These are phyloP conservation scores for Leucoagaricus sp. DNA, from an alignment of 1,284 basidiomycete genomes.

Conservation along the genomic window DNA sequence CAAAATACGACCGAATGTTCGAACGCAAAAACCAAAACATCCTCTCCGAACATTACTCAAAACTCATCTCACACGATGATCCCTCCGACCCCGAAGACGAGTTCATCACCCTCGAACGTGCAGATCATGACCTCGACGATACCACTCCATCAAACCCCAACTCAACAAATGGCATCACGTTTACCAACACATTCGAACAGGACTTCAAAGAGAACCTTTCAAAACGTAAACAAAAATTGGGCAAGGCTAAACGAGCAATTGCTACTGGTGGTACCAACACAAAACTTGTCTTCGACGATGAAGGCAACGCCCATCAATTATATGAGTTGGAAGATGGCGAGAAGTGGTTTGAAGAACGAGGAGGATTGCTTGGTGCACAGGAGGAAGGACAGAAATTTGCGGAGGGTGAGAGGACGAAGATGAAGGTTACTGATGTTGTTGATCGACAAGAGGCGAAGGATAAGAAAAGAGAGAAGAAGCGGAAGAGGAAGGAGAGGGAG, in stretches of 20 bases:
- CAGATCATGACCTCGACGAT: conserved; percentile 76
- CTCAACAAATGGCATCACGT: conserved; percentile 11
- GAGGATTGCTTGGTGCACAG: conserved; percentile 61
- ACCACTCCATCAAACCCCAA: conserved; percentile 18
- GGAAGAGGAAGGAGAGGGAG: conserved; percentile 9
- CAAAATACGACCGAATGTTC: conserved; percentile 99
- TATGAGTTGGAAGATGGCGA: conserved; percentile 81
- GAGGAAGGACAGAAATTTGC: conserved; percentile 73
- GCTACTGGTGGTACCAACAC: conserved; percentile 64
- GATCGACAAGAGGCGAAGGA: conserved; percentile 75
- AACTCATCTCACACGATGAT: conserved; percentile 76
- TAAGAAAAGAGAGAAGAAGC: conserved; percentile 12
- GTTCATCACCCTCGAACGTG: conserved; percentile 92
- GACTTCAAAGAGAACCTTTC: conserved; percentile 39
- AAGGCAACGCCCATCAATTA: conserved; percentile 75
- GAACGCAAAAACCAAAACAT: conserved; percentile 95
- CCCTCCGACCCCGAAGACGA: conserved; percentile 66
- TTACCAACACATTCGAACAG: conserved; percentile 1
- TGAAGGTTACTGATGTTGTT: conserved; percentile 69
- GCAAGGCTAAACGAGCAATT: conserved; percentile 77
- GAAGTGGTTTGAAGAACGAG: conserved; percentile 61
- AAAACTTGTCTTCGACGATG: conserved; percentile 86
- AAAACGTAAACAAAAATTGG: conserved; percentile 63
- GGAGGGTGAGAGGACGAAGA: conserved; percentile 68
- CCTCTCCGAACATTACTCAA: conserved; percentile 89